A percentile compares a stretch with the other conserved stretches of the same genome.
Evolutionary conservation across 306 rosid species (phyloP).

Genomic region (Prunus persica): DNA sequence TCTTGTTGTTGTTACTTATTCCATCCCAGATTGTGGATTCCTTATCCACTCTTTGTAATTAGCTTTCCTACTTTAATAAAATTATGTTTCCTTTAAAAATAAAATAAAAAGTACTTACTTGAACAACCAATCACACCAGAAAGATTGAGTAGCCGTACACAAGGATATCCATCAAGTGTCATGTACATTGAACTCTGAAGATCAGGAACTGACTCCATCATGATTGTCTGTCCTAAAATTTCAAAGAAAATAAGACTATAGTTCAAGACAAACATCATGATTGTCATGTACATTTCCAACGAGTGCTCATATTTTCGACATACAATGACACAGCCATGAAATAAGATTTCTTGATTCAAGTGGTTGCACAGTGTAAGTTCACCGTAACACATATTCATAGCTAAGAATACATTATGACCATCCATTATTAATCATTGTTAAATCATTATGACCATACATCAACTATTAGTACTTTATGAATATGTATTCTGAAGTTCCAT

Average conservation of each 20-base stretch:
- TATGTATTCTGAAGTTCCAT: background rate
- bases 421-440: background rate
- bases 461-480: background rate
- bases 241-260: background rate
- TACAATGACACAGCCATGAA: background rate
- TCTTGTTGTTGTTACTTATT: too few relatives aligned
- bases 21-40: too few relatives aligned
- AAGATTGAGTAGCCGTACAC: conserved; percentile 72
- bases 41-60: too few relatives aligned
- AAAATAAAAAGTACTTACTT: conserved; percentile 42
- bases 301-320: background rate
- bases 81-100: too few relatives aligned
- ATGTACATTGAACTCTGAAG: conserved; percentile 85
- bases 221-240: conserved; percentile 38
- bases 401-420: too few relatives aligned
- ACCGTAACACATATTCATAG: background rate
- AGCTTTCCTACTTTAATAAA: too few relatives aligned
- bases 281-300: background rate
- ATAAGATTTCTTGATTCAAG: background rate
- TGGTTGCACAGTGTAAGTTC: background rate
- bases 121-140: conserved; percentile 93
- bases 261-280: background rate
- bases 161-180: conserved; percentile 62
- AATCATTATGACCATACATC: background rate
- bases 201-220: conserved; percentile 91